Evolutionary conservation across 352 stramenopile genomes (phyloP), one percentile per base, ranked within the genome.

Genomic region (Pythium aquatile): DNA sequence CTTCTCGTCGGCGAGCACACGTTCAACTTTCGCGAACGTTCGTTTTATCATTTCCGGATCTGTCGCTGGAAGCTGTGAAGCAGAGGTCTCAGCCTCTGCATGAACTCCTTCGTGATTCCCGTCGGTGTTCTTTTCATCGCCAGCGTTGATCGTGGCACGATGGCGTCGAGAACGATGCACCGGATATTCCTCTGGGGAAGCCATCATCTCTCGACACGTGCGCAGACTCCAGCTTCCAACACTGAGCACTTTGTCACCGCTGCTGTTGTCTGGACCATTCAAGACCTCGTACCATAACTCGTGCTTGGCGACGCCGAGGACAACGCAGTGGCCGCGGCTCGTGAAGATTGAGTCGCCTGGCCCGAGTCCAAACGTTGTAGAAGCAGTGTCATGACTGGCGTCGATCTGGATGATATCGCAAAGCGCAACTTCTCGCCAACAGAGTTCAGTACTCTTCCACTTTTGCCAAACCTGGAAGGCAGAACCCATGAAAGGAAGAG

Each of bases 281-380:
- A 30, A 47, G 2, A 70, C 47, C 68, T 91, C 83, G 42, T 87
- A 91, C 81, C 81, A 93, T 35, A 93, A 68, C 32, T 85, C 74
- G 61, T 93, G 78, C 6, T 86, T 74, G 52, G 73, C 75, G 11
- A 80, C 76, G 0, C 85, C 85, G 10, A 93, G 57, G 3, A 90
- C 73, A n/a, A 74, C 69, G 16, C 75, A 89, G 53, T 85, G 75
- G 10, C 83, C 82, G 46, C 79, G 82, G 8, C 71, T 66, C 2
- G 74, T 91, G 58, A 91, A 90, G 6, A 93, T 69, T 1, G 70
- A 68, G 47, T 94, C 85, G 1, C 83, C 77, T 17, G 30, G 52
- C 1, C 65, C 58, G 5, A 93, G 39, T 0, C 82, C 77, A 40
- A 87, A 91, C 4, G 66, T 65, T 14, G 69, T 53, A 0, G 65